These are phyloP conservation scores for Lyophyllum decastes DNA, from an alignment of 768 basidiomycete genomes.

Conservation along the genomic window DNA sequence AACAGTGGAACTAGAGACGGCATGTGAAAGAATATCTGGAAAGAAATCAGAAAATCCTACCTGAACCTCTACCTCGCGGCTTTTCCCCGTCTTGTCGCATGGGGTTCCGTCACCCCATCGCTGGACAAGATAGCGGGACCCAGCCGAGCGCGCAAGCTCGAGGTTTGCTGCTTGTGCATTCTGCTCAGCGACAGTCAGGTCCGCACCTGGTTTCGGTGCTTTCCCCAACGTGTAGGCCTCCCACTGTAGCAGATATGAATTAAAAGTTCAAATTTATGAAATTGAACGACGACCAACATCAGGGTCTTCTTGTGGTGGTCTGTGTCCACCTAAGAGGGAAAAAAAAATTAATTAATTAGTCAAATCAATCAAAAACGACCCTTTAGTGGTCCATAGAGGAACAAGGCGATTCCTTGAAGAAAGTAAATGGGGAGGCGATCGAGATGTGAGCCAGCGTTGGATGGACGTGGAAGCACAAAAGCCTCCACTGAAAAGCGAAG, in stretches of 20 bases:
- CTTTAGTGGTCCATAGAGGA: conserved; percentile 13
- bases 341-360: conserved; percentile 16
- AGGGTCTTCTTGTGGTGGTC: conserved; percentile 84
- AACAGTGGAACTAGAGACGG: conserved; percentile 80
- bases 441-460: conserved; percentile 4
- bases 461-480: conserved; percentile 4
- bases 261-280: conserved; percentile 22
- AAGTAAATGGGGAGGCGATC: conserved; percentile 5
- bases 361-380: conserved; percentile 14
- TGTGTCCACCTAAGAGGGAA: conserved; percentile 57
- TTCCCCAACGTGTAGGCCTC: conserved; percentile 78
- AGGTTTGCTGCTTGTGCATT: conserved; percentile 67
- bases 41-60: conserved; percentile 29
- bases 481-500: conserved; percentile 1
- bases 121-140: conserved; percentile 90
- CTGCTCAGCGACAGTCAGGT: conserved; percentile 67
- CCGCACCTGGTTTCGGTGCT: conserved; percentile 67
- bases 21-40: background rate
- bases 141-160: conserved; percentile 74
- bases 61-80: conserved; percentile 94
- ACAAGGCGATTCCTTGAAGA: background rate
- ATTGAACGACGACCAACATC: conserved; percentile 52
- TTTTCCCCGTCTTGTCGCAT: conserved; percentile 90
- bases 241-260: conserved; percentile 47
- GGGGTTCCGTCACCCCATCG: conserved; percentile 88